Base-by-base conservation (phyloP, 2,329 filamentous ascomycete species). In the Aureobasidium lini region DNA sequence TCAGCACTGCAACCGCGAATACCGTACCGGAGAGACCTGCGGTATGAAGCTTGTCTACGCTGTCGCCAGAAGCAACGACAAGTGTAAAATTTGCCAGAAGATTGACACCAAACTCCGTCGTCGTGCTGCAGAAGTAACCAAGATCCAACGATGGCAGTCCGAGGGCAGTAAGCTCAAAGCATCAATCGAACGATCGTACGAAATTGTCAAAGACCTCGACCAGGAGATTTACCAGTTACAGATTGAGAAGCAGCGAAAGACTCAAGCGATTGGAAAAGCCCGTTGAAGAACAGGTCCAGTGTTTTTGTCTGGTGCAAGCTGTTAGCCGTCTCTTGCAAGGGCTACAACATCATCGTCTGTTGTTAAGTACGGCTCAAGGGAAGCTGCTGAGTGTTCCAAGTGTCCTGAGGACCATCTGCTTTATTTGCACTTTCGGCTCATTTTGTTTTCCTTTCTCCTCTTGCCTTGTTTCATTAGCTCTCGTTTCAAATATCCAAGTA, bases 11-110 rank as follows among this genome's bases (percentile, higher is more conserved):
- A 87, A 88, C 74, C 91, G 90, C 75, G 93, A 96, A 74, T 95
- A 95, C 77, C 89, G 93, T 65, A 96, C 89, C 66, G 93, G 93
- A 69, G 93, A 97, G 80, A 96, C 93, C 39, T 97, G 93, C 76
- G 93, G 93, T 63, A 88, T 95, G 78, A 94, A 89, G 77, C 83
- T 96, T 64, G 86, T 96, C 70, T 91, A 88, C 78, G 78, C 84
- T 66, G 92, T 89, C 29, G 79, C 84, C 64, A 78, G 79, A 61
- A 79, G 87, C 57, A 67, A 73, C 44, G 82, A 83, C 59, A 83
- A 84, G 67, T 97, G 93, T 80, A 89, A 88, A 71, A 80, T 91
- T 63, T 97, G 93, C 77, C 86, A 90, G 69, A 91, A 94, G 75
- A 90, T 92, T 66, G 87, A 91, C 70, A 92, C 88, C 75, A 96